phyloP scores from a whole-genome alignment of 2,329 filamentous ascomycete genomes.

The Pseudocercospora ulei region DNA sequence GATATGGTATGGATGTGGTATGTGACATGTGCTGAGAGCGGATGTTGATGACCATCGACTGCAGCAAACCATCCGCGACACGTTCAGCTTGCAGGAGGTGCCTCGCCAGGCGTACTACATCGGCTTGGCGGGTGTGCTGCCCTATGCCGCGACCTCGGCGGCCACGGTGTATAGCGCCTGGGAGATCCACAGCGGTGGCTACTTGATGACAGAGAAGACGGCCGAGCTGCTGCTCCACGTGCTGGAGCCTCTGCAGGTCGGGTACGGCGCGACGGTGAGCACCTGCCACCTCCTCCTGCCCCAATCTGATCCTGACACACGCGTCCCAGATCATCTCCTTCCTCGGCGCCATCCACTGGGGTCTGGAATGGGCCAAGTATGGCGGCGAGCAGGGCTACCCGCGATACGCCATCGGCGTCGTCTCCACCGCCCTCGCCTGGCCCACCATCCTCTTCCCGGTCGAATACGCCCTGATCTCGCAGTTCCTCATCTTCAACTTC shows the following conservation, averaged over 20 bases:
- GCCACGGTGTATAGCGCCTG: conserved; percentile 74
- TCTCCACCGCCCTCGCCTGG: conserved; percentile 75
- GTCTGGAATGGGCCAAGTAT: conserved; percentile 69
- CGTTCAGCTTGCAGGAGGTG: conserved; percentile 41
- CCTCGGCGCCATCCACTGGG: conserved; percentile 89
- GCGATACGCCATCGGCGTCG: conserved; percentile 73
- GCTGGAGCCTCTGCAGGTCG: conserved; percentile 78
- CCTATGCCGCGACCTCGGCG: conserved; percentile 71
- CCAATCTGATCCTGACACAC: conserved; percentile 1
- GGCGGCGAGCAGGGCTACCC: conserved; percentile 59
- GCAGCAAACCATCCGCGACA: conserved; percentile 43
- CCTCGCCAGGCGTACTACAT: conserved; percentile 43
- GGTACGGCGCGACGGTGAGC: conserved; percentile 69
- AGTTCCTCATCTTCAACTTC: conserved; percentile 75
- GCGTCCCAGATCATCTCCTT: conserved; percentile 69
- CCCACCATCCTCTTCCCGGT: conserved; percentile 75
- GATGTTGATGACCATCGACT: conserved; percentile 22
- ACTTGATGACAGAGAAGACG: conserved; percentile 59
- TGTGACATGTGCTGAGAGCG: conserved; percentile 2
- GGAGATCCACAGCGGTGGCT: conserved; percentile 62
- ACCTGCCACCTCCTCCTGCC: background rate
- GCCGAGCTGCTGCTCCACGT: conserved; percentile 63
- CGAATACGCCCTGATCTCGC: conserved; percentile 73
- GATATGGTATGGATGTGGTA: conserved; percentile 28
- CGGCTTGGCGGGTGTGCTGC: conserved; percentile 45